Percentiles rank a stretch among this genome's conserved stretches.
Conservation (phyloP, 768 basidiomycete genomes). For the Rhizopogon vulgaris region DNA sequence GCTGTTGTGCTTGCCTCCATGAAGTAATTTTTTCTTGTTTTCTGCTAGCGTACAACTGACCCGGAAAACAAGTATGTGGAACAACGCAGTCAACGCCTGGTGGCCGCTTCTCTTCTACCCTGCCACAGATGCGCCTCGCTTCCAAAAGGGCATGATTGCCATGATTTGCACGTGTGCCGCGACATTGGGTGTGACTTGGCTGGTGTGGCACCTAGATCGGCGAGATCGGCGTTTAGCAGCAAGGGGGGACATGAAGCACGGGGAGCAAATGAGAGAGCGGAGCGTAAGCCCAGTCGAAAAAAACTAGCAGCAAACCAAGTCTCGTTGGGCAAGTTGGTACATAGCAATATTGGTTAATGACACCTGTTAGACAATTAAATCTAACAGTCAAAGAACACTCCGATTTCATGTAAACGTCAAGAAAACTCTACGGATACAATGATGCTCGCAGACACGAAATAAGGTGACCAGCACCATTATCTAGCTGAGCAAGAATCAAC, state of each 20-base stretch:
- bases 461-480: neutral
- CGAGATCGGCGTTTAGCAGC: conserved; percentile 23
- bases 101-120: conserved; percentile 69
- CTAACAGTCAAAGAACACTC: neutral
- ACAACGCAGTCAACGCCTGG: conserved; percentile 63
- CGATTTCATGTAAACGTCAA: conserved; percentile 1
- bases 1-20: conserved; percentile 67
- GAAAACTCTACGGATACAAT: conserved; percentile 9
- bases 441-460: neutral
- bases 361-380: neutral
- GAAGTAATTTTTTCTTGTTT: conserved; percentile 39
- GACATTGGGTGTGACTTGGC: conserved; percentile 48
- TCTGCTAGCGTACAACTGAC: neutral
- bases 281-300: neutral
- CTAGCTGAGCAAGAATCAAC: neutral
- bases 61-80: conserved; percentile 49
- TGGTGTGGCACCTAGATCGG: conserved; percentile 51
- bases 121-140: conserved; percentile 65
- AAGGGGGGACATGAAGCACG: neutral
- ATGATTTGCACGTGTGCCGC: conserved; percentile 55
- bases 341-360: neutral
- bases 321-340: neutral
- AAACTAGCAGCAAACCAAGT: neutral
- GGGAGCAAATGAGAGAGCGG: neutral
- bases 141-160: conserved; percentile 63